Evolutionary conservation across 495 filamentous ascomycete genomes (phyloP).

Genomic region (Aspergillus campestris): DNA sequence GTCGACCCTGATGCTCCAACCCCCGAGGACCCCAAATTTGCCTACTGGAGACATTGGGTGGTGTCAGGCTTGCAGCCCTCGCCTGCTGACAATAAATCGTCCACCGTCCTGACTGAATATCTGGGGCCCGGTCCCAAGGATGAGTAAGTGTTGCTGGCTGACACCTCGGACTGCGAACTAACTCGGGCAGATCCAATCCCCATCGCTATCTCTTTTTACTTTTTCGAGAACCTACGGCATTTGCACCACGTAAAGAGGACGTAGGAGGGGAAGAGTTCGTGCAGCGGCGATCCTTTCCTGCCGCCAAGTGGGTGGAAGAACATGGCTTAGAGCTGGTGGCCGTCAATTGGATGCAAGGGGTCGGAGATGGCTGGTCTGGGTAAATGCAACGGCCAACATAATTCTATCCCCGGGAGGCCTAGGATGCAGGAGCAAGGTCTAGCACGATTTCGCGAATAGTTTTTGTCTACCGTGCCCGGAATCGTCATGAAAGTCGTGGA

Average conservation of each 20-base stretch:
- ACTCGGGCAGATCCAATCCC: conserved; percentile 1
- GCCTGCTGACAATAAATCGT: background rate
- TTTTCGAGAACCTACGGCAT: conserved; percentile 6
- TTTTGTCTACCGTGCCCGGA: too few relatives aligned
- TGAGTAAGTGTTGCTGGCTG: conserved; percentile 4
- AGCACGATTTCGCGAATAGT: too few relatives aligned
- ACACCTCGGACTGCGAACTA: background rate
- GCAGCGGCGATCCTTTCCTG: conserved; percentile 8
- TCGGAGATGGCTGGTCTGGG: conserved; percentile 10
- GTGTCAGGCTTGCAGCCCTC: conserved; percentile 2
- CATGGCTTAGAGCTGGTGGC: conserved; percentile 7
- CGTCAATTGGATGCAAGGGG: conserved; percentile 13
- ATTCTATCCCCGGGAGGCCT: too few relatives aligned
- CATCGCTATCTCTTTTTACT: conserved; percentile 13
- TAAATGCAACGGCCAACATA: too few relatives aligned
- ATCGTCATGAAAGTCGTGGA: too few relatives aligned
- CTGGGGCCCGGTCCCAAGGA: conserved; percentile 14
- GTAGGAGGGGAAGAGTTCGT: conserved; percentile 14
- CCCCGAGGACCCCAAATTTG: conserved; percentile 13
- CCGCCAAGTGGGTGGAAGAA: conserved; percentile 5
- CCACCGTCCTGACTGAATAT: conserved; percentile 7
- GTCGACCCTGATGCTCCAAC: conserved; percentile 11
- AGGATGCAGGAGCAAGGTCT: too few relatives aligned
- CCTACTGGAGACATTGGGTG: conserved; percentile 15
- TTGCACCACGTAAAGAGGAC: conserved; percentile 6